Evolutionary conservation across 371 early-diverging fungal species (phyloP).

Genomic region (Mucor racemosus): DNA sequence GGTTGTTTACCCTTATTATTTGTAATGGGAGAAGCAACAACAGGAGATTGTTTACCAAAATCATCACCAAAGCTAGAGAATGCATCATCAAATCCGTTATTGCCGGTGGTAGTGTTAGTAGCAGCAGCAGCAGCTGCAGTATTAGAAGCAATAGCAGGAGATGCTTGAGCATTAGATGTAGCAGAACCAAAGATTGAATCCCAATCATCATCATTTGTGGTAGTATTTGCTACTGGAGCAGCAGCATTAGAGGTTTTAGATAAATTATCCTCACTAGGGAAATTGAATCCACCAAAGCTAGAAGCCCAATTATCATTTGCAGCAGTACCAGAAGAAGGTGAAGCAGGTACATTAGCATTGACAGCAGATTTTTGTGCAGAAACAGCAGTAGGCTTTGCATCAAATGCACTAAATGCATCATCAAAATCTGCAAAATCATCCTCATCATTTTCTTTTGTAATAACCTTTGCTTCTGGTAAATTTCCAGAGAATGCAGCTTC

Average conservation of each 20-base stretch:
- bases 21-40: background rate
- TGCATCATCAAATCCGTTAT: slow-evolving; percentile 41
- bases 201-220: slow-evolving; percentile 39
- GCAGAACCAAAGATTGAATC: slow-evolving; percentile 51
- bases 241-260: slow-evolving; percentile 3
- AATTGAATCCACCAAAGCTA: slow-evolving; percentile 41
- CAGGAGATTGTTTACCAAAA: slow-evolving; percentile 22
- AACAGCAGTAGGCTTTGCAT: slow-evolving; percentile 11
- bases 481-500: slow-evolving; percentile 45
- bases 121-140: background rate
- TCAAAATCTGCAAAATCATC: slow-evolving; percentile 47
- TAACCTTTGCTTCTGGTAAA: slow-evolving; percentile 41
- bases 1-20: slow-evolving; percentile 5
- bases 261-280: slow-evolving; percentile 14
- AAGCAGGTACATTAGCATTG: background rate
- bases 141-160: background rate
- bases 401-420: slow-evolving; percentile 45
- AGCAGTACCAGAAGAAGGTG: slow-evolving; percentile 11
- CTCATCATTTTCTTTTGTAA: slow-evolving; percentile 18
- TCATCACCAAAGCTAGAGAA: slow-evolving; percentile 34
- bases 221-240: background rate
- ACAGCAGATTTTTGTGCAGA: too few species aligned
- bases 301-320: slow-evolving; percentile 45
- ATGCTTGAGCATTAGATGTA: background rate
- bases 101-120: background rate